These are phyloP conservation scores for Scorias spongiosa DNA, from an alignment of 2,329 filamentous ascomycete species.

Conservation along the genomic window DNA sequence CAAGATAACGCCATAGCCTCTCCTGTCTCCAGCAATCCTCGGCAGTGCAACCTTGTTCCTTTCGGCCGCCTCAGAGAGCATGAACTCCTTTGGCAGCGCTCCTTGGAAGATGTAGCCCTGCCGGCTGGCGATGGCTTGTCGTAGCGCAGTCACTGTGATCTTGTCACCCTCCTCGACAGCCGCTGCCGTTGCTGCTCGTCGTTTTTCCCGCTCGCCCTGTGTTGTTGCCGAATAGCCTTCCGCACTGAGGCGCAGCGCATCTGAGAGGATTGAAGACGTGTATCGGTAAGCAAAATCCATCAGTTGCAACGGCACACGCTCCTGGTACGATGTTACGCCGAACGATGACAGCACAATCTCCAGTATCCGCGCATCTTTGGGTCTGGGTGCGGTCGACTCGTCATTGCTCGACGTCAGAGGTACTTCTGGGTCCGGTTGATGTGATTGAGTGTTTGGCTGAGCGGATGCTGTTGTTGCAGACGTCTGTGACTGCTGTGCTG, in stretches of 20 bases:
- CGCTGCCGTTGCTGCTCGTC: constrained; percentile 17
- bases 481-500: neutral
- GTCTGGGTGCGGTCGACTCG: constrained; percentile 35
- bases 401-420: constrained; percentile 20
- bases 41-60: constrained; percentile 52
- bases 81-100: constrained; percentile 56
- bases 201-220: constrained; percentile 5
- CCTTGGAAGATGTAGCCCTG: constrained; percentile 54
- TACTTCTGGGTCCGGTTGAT: constrained; percentile 8
- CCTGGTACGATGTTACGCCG: constrained; percentile 65
- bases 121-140: constrained; percentile 56
- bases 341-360: constrained; percentile 67
- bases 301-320: constrained; percentile 66
- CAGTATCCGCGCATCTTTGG: constrained; percentile 64
- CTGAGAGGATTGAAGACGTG: constrained; percentile 54
- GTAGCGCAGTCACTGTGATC: constrained; percentile 51
- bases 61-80: constrained; percentile 58
- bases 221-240: constrained; percentile 44
- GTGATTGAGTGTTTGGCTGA: constrained; percentile 3
- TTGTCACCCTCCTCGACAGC: constrained; percentile 30
- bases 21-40: constrained; percentile 28
- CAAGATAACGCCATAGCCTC: constrained; percentile 39
- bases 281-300: constrained; percentile 80
- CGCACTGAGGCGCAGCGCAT: constrained; percentile 52
- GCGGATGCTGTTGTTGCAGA: constrained; percentile 3